Base-by-base conservation (phyloP, 164 flowering plant species). In the Nymphaea colorata region DNA sequence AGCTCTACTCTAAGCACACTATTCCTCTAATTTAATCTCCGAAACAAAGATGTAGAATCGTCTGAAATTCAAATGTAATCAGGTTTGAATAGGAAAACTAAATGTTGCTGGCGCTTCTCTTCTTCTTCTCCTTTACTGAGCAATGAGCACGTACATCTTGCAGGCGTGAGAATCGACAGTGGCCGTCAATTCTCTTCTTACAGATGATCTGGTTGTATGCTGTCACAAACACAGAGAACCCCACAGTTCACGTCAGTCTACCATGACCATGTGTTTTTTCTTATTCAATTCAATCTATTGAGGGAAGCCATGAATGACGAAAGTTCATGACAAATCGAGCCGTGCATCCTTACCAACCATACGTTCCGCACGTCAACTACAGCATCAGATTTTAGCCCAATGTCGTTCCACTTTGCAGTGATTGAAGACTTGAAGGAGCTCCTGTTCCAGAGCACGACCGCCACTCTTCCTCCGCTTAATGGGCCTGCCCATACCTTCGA, bases 401-500 rank as follows among this genome's bases (percentile, higher is more conserved):
- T 71, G 47, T 86, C 86, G 0, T 80, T 60, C 87, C 85, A 90
- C n/a, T 66, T 42, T 45, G 88, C 90, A 16, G 84, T 85, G 25
- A 90, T 79, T 0, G 61, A 65, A 57, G 87, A 79, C 44, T 12
- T 59, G 4, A 81, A 77, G 44, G 85, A 51, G 71, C 89, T 83
- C 75, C 90, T 84, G 68, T 90, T 90, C 88, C 84, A 85, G 18
- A 87, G 65, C 41, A 84, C 75, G 15, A 85, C 74, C 4, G 82
- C 87, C 7, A 82, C 78, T 72, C 77, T 84, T 15, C 74, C 67
- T 3, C 70, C 67, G 57, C 71, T 77, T 0, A 90, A 76, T 60
- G 83, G 82, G 25, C 96, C 94, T n/a, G 87, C 88, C 96, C 96
- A 90, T 5, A 90, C 84, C 90, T 89, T 45, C 63, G n/a, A 61